phyloP scores from a whole-genome alignment of 495 filamentous ascomycete genomes.

The Penicillium odoratum region DNA sequence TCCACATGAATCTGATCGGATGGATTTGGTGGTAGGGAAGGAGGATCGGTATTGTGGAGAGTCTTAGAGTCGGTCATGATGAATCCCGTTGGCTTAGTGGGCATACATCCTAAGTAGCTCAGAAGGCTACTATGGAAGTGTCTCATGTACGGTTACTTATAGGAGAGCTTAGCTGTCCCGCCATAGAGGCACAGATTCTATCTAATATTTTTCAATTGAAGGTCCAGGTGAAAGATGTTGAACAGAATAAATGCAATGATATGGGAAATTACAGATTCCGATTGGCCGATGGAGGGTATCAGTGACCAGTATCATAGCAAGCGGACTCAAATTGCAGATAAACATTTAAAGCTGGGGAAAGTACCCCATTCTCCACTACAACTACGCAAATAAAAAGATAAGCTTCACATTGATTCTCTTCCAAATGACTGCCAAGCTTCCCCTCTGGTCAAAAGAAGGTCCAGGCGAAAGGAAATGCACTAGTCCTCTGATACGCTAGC shows the following conservation, averaged over 20 bases:
- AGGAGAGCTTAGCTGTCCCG: conserved; percentile 8
- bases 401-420: not conserved
- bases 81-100: no score
- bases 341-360: not conserved
- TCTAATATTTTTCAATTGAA: no score
- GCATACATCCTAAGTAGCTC: no score
- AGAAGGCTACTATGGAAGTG: not conserved
- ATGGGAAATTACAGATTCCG: not conserved
- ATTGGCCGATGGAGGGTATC: not conserved
- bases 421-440: not conserved
- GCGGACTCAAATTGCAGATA: not conserved
- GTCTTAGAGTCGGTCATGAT: not conserved
- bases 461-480: not conserved
- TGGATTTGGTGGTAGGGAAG: not conserved
- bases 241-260: not conserved
- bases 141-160: not conserved
- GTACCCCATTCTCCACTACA: not conserved
- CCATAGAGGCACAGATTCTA: no score
- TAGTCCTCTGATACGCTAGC: not conserved
- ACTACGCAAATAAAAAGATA: not conserved
- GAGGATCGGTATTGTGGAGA: not conserved
- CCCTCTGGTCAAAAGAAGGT: conserved; percentile 1
- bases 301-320: not conserved
- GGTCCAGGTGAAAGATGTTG: conserved; percentile 24
- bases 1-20: conserved; percentile 8